Evolutionary conservation across 164 flowering plant genomes (phyloP).

Genomic region (Magnolia changhungtana): DNA sequence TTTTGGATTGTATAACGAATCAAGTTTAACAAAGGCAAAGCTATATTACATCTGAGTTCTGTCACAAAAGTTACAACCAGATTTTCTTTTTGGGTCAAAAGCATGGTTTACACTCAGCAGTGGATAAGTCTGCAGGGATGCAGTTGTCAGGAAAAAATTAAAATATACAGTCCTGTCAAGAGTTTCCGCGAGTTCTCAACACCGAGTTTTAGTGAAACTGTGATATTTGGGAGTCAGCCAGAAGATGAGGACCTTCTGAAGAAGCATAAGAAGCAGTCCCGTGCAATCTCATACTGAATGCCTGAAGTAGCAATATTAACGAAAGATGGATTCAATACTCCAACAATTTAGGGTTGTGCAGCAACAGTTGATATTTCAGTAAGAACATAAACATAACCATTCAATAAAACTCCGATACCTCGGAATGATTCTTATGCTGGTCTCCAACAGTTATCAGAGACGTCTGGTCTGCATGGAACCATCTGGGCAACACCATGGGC

Average conservation of each 20-base stretch:
- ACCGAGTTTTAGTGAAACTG: conserved; percentile 9
- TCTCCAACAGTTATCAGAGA: conserved; percentile 68
- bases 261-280: conserved; percentile 6
- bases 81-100: conserved; percentile 32
- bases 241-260: background rate
- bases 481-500: conserved; percentile 64
- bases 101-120: conserved; percentile 38
- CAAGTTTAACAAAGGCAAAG: too few relatives aligned
- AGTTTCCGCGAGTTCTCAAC: conserved; percentile 24
- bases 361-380: background rate
- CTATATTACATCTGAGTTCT: too few relatives aligned
- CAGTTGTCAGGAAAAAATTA: conserved; percentile 55
- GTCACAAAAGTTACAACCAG: conserved; percentile 3
- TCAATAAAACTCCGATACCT: background rate
- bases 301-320: conserved; percentile 7
- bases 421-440: conserved; percentile 38
- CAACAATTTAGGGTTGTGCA: background rate
- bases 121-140: conserved; percentile 33
- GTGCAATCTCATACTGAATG: conserved; percentile 5
- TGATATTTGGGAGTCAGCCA: background rate
- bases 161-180: conserved; percentile 48
- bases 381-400: background rate
- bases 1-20: too few relatives aligned
- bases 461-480: conserved; percentile 65
- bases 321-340: background rate